Evolutionary conservation across 257 asterid genomes (phyloP).

Genomic region (Phtheirospermum japonicum): DNA sequence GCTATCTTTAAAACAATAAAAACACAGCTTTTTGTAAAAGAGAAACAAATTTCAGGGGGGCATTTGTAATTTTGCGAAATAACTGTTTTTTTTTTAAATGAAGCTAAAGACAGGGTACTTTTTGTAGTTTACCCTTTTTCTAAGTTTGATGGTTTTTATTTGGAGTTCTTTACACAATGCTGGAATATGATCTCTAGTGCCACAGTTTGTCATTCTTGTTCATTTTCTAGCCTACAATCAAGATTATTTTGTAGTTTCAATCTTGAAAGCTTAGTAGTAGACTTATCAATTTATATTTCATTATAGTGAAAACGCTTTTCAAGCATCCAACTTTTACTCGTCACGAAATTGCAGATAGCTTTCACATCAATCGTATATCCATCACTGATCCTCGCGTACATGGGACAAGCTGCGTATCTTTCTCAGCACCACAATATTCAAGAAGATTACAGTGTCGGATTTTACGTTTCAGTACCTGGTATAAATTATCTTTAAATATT

Average conservation of each 20-base stretch:
- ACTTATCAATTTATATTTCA: not conserved
- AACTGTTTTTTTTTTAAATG: not conserved
- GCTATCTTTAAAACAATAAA: not conserved
- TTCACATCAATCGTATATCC: constrained; percentile 88
- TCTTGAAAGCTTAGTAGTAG: too few relatives aligned
- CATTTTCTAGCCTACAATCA: too few relatives aligned
- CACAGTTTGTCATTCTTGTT: too few relatives aligned
- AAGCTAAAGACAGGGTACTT: not conserved
- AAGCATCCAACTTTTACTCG: constrained; percentile 22
- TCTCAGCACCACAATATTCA: constrained; percentile 62
- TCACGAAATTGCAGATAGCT: constrained; percentile 64
- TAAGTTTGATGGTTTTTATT: too few relatives aligned
- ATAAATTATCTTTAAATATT: not conserved
- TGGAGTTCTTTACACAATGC: too few relatives aligned
- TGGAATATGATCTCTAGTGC: not conserved
- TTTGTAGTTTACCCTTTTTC: not conserved
- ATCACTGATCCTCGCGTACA: constrained; percentile 76
- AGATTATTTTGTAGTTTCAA: too few relatives aligned
- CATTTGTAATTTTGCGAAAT: not conserved
- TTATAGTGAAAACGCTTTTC: not conserved
- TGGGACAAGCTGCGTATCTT: constrained; percentile 98
- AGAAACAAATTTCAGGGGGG: not conserved
- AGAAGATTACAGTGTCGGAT: constrained; percentile 56
- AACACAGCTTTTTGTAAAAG: not conserved
- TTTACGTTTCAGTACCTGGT: constrained; percentile 91